Evolutionary conservation across 345 rosid genomes (phyloP), one percentile per base, ranked within the genome.

Genomic region (Corymbia maculata): DNA sequence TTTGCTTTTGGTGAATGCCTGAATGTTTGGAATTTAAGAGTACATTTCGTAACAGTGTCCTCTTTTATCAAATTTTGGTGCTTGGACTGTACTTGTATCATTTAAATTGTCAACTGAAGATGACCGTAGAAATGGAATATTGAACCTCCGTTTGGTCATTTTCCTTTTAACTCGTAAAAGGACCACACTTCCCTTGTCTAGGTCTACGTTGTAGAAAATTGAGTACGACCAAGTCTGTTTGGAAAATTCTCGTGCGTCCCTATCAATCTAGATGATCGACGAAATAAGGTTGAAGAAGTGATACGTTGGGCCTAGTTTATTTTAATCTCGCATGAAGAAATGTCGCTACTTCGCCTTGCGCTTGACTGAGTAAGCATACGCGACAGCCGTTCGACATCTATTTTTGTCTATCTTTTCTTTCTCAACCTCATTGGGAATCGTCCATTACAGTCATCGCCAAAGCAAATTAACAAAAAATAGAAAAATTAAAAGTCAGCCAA

Each of bases 251-350:
- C 70, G 3, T 3, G 70, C 36, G 17, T 64, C 36, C 32, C 17
- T 28, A 6, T 64, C 70, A 0, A 1, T 64, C 70, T 0, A 6
- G 36, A 64, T 28, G 70, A 24, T 11, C 11, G 36, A 61, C 70
- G 1, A 61, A 61, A 12, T 16, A 28, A 3, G 17, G 32, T 28
- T 12, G 36, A 64, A 28, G 19, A 36, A 36, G 42, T 36, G 42
- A 36, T 36, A 36, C 4, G 42, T 36, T 36, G 42, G 36, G 5
- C n/a, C 75, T 17, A 28, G 30, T 64, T 0, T n/a, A 16, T 64
- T n/a, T 6, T 28, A 6, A 6, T 36, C 6, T 36, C 36, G 36
- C 70, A 0, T n/a, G 36, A n/a, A 64, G 9, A 28, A 0, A 0
- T n/a, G 36, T n/a, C 36, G 42, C 42, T 36, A 36, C 42, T 36